A percentile compares a stretch with the other conserved stretches of the same genome.
These are phyloP conservation scores for Anethum foeniculum DNA, from an alignment of 140 eudicot genomes.

Conservation along the genomic window DNA sequence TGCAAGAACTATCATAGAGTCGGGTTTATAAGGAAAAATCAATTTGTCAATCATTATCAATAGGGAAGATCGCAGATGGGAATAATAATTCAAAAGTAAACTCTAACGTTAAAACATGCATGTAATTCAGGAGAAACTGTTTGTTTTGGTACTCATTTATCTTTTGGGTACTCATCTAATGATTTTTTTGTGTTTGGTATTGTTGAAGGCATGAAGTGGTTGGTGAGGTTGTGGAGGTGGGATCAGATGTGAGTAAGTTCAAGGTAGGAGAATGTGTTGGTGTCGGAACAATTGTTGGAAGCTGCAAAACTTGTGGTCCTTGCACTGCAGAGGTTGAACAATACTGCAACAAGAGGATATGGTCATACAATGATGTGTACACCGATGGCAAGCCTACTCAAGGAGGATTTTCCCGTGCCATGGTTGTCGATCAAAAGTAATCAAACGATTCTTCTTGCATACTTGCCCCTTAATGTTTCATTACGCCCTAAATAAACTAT, in stretches of 20 bases:
- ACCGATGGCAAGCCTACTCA: slow-evolving; percentile 86
- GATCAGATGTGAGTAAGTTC: slow-evolving; percentile 68
- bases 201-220: slow-evolving; percentile 78
- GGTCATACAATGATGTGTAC: slow-evolving; percentile 89
- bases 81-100: background rate
- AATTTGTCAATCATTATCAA: background rate
- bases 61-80: background rate
- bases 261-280: slow-evolving; percentile 71
- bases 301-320: slow-evolving; percentile 57
- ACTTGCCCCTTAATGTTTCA: background rate
- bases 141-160: background rate
- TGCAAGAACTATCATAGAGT: background rate
- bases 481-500: background rate
- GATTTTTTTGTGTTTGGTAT: background rate
- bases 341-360: slow-evolving; percentile 83
- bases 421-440: slow-evolving; percentile 84
- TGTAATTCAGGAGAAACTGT: background rate
- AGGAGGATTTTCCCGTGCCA: slow-evolving; percentile 75
- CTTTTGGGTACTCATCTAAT: background rate
- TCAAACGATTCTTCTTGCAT: background rate
- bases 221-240: slow-evolving; percentile 95
- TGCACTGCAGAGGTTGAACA: slow-evolving; percentile 74
- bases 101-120: too few relatives aligned
- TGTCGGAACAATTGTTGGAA: slow-evolving; percentile 72
- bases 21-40: background rate